Base-by-base conservation (phyloP, 176 grass and related monocot species). In the Triticum timopheevii region DNA sequence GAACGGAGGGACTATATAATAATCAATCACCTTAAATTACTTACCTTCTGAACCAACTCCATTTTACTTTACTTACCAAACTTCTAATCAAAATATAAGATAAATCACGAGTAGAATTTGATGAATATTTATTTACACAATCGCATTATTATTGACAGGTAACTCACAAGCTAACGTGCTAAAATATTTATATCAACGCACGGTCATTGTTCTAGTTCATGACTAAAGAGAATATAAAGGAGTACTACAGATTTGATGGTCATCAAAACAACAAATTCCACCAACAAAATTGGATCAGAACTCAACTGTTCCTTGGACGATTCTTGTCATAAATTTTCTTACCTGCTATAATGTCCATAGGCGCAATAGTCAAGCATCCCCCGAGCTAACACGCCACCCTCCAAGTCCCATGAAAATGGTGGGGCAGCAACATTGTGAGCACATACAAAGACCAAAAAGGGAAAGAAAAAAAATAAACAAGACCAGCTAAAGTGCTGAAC, bases 321-420 rank as follows among this genome's bases (percentile, higher is more conserved):
- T 79, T 38, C 75, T 69, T 74, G 28, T 83, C 65, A 76, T 24
- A 76, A 76, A 87, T 71, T 42, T 61, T 61, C 35, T 76, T 71
- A 87, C 80, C 75, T 83, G 86, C 79, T 83, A 90, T 79, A 90
- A 79, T 83, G n/a, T 17, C 52, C 40, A 40, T 16, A 5, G 34
- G 15, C 50, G 23, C 59, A 74, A 50, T 75, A 76, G 89, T 87
- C 81, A 87, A 87, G 84, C 47, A 79, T 68, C 65, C 73, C 52
- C 49, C 44, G 13, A 31, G 40, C 65, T 62, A 52, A 56, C 4
- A 20, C 28, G 16, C 27, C 13, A 59, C 39, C 77, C 31, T 15
- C 24, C 24, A 19, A 19, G 42, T 50, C 34, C 40, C 66, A 61
- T 87, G 47, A 30, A 68, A 84, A 23, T 63, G 49, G 77, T 84